Conservation (phyloP, 2,329 filamentous ascomycete genomes). For the Colletotrichum coccodes region DNA sequence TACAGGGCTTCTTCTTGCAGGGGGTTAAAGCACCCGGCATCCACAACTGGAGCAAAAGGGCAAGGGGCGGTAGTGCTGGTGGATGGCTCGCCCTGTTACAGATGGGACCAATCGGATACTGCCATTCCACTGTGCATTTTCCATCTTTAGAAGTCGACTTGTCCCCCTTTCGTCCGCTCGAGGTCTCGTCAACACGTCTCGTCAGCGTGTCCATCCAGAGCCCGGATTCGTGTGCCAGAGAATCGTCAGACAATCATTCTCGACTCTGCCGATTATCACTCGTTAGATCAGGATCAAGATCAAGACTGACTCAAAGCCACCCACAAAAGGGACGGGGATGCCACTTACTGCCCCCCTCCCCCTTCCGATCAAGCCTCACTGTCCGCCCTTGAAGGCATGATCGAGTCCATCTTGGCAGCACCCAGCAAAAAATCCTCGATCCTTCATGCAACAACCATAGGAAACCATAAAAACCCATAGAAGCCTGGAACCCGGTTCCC, state of each 20-base stretch:
- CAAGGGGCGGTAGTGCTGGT: not conserved
- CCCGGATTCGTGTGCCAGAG: not conserved
- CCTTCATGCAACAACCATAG: conserved; percentile 20
- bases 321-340: not conserved
- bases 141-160: conserved; percentile 22
- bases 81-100: not conserved
- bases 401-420: conserved; percentile 4
- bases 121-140: conserved; percentile 9
- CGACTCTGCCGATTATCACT: conserved; percentile 1
- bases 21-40: conserved; percentile 13
- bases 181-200: too few species aligned
- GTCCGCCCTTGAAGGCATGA: conserved; percentile 1
- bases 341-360: too few species aligned
- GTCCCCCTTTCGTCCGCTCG: not conserved
- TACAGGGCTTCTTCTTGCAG: not conserved
- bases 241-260: not conserved
- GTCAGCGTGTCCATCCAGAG: too few species aligned
- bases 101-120: conserved; percentile 9
- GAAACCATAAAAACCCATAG: not conserved
- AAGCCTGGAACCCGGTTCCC: not conserved
- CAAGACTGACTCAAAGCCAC: not conserved
- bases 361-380: conserved; percentile 6
- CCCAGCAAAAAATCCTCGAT: not conserved
- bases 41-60: not conserved
- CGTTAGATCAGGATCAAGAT: not conserved